Percentiles rank a stretch among this genome's conserved stretches.
phyloP scores from a whole-genome alignment of 225 moss, liverwort and hornwort species.

The Thuidium tamariscinum region DNA sequence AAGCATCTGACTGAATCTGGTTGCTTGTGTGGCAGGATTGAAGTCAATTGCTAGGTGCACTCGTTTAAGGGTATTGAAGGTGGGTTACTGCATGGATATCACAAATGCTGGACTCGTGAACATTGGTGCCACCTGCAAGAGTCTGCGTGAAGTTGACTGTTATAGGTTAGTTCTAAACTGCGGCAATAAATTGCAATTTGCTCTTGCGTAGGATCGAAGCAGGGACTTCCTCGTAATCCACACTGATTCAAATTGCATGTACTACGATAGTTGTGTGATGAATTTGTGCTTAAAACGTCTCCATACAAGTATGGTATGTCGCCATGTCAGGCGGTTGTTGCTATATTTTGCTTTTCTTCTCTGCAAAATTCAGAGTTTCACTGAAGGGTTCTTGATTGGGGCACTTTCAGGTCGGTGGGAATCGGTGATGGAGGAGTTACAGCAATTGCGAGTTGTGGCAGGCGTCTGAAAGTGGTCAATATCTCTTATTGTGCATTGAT shows the following conservation, averaged over 20 bases:
- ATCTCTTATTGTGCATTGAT: slow-evolving; percentile 70
- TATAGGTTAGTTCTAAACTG: slow-evolving; percentile 50
- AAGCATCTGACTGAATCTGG: background rate
- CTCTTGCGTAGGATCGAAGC: background rate
- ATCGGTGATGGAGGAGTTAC: slow-evolving; percentile 49
- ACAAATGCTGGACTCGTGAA: slow-evolving; percentile 51
- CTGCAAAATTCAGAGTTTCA: background rate
- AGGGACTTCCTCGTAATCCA: background rate
- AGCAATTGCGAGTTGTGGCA: slow-evolving; percentile 58
- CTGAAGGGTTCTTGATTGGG: background rate
- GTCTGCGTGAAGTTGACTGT: slow-evolving; percentile 66
- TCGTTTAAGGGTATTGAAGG: slow-evolving; percentile 49
- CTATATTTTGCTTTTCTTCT: background rate
- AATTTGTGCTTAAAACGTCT: background rate
- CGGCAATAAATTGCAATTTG: background rate
- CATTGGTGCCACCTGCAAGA: slow-evolving; percentile 56
- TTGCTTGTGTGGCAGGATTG: slow-evolving; percentile 40
- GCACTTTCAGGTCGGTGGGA: slow-evolving; percentile 45
- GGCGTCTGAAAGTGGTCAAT: slow-evolving; percentile 48
- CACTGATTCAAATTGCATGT: background rate
- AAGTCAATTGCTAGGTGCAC: slow-evolving; percentile 68
- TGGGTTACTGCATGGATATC: slow-evolving; percentile 61
- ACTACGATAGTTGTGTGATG: background rate
- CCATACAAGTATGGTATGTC: background rate
- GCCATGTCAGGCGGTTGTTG: background rate